These are phyloP conservation scores for Geotrichum europaeum DNA, from an alignment of 1,139 yeast species.

Conservation along the genomic window DNA sequence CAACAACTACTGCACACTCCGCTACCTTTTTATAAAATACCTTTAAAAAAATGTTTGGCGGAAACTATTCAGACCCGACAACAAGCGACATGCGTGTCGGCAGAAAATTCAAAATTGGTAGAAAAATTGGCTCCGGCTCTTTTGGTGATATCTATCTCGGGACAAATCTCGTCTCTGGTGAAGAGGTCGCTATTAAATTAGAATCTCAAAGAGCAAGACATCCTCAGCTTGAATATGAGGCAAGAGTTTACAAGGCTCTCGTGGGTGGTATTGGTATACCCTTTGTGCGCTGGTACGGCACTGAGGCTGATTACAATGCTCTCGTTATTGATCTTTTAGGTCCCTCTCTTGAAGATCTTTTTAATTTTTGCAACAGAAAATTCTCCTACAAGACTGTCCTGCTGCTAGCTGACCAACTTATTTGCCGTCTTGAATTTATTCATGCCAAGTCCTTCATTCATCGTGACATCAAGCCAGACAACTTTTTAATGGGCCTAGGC, in stretches of 20 bases:
- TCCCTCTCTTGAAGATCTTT: slow-evolving; percentile 90
- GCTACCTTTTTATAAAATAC: not conserved
- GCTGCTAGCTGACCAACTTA: slow-evolving; percentile 86
- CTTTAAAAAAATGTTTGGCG: not conserved
- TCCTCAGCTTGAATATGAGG: slow-evolving; percentile 95
- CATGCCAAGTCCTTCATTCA: slow-evolving; percentile 95
- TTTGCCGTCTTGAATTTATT: slow-evolving; percentile 89
- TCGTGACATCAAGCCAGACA: slow-evolving; percentile 85
- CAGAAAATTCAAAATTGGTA: slow-evolving; percentile 88
- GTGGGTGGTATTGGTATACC: slow-evolving; percentile 98
- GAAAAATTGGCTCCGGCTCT: slow-evolving; percentile 95
- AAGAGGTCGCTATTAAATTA: slow-evolving; percentile 93
- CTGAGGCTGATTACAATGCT: slow-evolving; percentile 94
- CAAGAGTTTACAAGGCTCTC: slow-evolving; percentile 86
- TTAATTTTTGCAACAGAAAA: slow-evolving; percentile 91
- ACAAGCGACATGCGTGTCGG: slow-evolving; percentile 78
- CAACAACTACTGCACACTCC: not conserved
- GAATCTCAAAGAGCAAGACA: slow-evolving; percentile 89
- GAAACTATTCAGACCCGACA: not conserved
- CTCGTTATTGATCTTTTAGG: slow-evolving; percentile 95
- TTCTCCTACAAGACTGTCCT: slow-evolving; percentile 91
- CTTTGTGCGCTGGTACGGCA: slow-evolving; percentile 94
- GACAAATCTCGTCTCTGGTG: slow-evolving; percentile 90
- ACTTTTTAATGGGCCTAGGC: slow-evolving; percentile 94
- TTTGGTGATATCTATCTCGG: slow-evolving; percentile 91